These are phyloP conservation scores for Globisporangium canariense DNA, from an alignment of 352 stramenopile genomes.

Conservation along the genomic window DNA sequence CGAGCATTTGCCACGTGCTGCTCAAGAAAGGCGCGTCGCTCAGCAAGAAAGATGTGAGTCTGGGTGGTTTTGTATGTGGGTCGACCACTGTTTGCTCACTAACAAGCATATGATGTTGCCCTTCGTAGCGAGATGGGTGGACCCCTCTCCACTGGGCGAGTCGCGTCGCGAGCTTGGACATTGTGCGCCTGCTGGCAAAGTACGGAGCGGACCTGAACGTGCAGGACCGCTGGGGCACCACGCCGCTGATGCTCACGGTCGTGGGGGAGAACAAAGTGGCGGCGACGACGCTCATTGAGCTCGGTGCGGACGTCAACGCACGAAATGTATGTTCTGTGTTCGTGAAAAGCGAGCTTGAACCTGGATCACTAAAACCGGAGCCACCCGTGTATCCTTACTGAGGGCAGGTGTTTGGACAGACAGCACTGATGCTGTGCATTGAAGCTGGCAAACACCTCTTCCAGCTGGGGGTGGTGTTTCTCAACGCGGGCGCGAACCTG, in stretches of 20 bases:
- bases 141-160: slow-evolving; percentile 76
- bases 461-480: slow-evolving; percentile 68
- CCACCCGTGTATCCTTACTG: not conserved
- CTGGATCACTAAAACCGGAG: too few species aligned
- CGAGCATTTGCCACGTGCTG: slow-evolving; percentile 76
- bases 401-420: slow-evolving; percentile 71
- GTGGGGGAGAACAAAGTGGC: slow-evolving; percentile 61
- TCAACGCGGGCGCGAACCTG: slow-evolving; percentile 61
- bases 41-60: slow-evolving; percentile 69
- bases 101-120: not conserved
- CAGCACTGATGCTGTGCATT: slow-evolving; percentile 63
- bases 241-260: slow-evolving; percentile 75
- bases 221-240: slow-evolving; percentile 73
- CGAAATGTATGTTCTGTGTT: slow-evolving; percentile 43
- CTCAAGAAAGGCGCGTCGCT: slow-evolving; percentile 77
- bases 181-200: slow-evolving; percentile 76
- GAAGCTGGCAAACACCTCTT: slow-evolving; percentile 57
- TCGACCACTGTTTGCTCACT: not conserved
- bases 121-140: slow-evolving; percentile 60
- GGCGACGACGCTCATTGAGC: slow-evolving; percentile 61
- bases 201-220: slow-evolving; percentile 72
- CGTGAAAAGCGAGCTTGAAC: not conserved
- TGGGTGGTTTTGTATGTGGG: not conserved
- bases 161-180: slow-evolving; percentile 67
- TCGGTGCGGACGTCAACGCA: slow-evolving; percentile 63